Conservation (phyloP, 805 yeast species). For the Metschnikowia koreensis region DNA sequence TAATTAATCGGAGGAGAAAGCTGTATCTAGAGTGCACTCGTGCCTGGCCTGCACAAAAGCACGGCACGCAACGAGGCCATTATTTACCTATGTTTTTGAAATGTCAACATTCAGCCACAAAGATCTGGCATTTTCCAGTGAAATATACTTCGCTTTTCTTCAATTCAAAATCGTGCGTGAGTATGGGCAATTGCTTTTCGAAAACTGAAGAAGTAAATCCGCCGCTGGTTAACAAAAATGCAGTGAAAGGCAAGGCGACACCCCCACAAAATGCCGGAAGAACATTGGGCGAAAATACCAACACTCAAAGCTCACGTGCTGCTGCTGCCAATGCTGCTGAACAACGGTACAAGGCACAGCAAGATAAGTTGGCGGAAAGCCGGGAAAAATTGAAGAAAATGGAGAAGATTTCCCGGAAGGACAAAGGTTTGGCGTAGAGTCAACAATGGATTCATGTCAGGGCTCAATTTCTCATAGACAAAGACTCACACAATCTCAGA, state of each 20-base stretch:
- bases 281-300: constrained; percentile 17
- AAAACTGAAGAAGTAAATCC: constrained; percentile 8
- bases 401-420: constrained; percentile 29
- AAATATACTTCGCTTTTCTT: too few relatives aligned
- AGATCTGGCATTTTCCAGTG: too few relatives aligned
- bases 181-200: constrained; percentile 21
- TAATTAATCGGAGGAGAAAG: too few relatives aligned
- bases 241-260: background rate
- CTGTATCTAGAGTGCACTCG: background rate
- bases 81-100: too few relatives aligned
- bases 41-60: too few relatives aligned
- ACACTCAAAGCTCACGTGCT: constrained; percentile 17
- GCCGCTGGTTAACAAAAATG: background rate
- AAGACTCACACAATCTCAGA: too few relatives aligned
- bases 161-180: background rate
- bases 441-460: background rate
- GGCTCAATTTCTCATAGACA: too few relatives aligned
- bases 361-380: constrained; percentile 27
- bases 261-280: constrained; percentile 12
- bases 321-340: constrained; percentile 45
- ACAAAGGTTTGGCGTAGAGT: constrained; percentile 29
- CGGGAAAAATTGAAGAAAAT: constrained; percentile 30
- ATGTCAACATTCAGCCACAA: too few relatives aligned
- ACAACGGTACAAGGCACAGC: constrained; percentile 28
- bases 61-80: too few relatives aligned